Conservation (phyloP, 495 filamentous ascomycete species). For the Penicillium bialowiezense region DNA sequence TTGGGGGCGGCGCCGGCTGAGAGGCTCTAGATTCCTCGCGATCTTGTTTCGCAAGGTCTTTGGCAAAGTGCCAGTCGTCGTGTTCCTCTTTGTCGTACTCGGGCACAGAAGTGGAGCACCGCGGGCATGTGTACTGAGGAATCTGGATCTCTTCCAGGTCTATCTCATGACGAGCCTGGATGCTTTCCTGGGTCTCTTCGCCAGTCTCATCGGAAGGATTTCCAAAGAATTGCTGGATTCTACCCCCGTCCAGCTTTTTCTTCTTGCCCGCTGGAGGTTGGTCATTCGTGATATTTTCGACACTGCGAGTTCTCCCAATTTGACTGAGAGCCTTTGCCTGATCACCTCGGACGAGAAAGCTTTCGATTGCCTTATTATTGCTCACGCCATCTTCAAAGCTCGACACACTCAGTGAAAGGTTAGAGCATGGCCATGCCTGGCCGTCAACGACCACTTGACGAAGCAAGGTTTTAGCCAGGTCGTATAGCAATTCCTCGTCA, state of each 20-base stretch:
- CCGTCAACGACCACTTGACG: slow-evolving; percentile 75
- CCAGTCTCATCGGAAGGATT: slow-evolving; percentile 17
- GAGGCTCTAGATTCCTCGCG: slow-evolving; percentile 29
- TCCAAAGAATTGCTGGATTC: slow-evolving; percentile 35
- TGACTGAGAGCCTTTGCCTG: slow-evolving; percentile 56
- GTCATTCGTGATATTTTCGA: slow-evolving; percentile 1
- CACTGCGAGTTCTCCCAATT: slow-evolving; percentile 10
- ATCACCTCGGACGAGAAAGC: slow-evolving; percentile 77
- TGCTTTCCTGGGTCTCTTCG: slow-evolving; percentile 7
- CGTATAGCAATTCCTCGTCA: slow-evolving; percentile 70
- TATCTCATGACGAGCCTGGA: not conserved
- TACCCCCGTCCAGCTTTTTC: slow-evolving; percentile 31
- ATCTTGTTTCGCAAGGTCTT: slow-evolving; percentile 70
- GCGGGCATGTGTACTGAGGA: slow-evolving; percentile 49
- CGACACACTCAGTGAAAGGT: slow-evolving; percentile 78
- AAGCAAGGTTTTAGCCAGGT: slow-evolving; percentile 72
- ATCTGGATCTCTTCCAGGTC: not conserved
- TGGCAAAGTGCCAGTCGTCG: slow-evolving; percentile 94
- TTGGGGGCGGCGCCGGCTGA: slow-evolving; percentile 18
- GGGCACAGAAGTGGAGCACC: slow-evolving; percentile 59
- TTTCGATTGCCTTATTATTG: slow-evolving; percentile 81
- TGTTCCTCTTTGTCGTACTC: slow-evolving; percentile 68
- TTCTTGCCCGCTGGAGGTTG: slow-evolving; percentile 27
- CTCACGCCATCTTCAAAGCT: slow-evolving; percentile 86
- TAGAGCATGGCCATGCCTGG: slow-evolving; percentile 79